phyloP scores from a whole-genome alignment of 148 eudicot species.

The Rhododendron vialii region DNA sequence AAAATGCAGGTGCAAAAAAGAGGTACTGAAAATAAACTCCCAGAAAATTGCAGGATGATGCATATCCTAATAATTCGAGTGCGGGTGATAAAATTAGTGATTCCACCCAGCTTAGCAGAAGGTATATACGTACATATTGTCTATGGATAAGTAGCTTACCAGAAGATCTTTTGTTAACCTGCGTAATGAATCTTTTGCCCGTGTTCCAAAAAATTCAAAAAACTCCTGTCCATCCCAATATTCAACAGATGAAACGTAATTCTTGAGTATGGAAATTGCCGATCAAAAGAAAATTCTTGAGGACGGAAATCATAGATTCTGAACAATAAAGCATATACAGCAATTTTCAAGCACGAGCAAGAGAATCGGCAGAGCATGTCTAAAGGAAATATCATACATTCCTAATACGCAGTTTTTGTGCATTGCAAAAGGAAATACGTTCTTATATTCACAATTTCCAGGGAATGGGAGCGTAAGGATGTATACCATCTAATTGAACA shows the following conservation, averaged over 20 bases:
- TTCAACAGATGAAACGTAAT: background rate
- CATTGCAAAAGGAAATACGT: background rate
- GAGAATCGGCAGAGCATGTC: background rate
- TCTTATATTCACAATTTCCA: background rate
- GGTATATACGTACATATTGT: too few relatives aligned
- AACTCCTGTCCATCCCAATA: background rate
- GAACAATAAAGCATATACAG: background rate
- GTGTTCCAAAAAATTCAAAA: background rate
- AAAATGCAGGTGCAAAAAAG: too few relatives aligned
- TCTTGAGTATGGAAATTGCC: background rate
- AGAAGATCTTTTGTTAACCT: background rate
- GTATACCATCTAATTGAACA: background rate
- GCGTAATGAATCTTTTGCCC: background rate
- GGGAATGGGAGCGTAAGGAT: background rate
- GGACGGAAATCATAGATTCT: background rate
- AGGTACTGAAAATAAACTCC: too few relatives aligned
- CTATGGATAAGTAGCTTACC: too few relatives aligned
- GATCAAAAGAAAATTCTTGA: background rate
- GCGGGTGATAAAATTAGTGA: background rate
- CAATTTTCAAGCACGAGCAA: background rate
- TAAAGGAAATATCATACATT: background rate
- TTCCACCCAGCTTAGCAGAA: too few relatives aligned
- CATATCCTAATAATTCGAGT: too few relatives aligned
- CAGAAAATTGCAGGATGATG: too few relatives aligned
- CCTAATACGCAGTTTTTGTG: background rate